A percentile compares a stretch with the other conserved stretches of the same genome.
Evolutionary conservation across 2,329 filamentous ascomycete species (phyloP).

Genomic region (Cercospora beticola): DNA sequence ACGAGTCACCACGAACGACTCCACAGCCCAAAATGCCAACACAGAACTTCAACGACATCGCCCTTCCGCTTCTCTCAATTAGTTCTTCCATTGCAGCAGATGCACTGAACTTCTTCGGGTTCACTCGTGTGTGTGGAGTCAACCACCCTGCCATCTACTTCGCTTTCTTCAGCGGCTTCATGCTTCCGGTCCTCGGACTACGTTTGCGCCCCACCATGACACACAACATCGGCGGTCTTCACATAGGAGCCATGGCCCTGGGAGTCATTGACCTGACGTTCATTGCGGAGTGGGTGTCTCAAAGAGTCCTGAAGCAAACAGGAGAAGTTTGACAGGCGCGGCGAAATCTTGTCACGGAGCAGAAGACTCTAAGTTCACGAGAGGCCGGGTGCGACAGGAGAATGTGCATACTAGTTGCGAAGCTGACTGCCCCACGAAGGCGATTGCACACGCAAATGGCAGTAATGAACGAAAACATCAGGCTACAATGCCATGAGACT

Average conservation of each 20-base stretch:
- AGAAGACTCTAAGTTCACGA: neutral
- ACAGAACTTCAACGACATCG: neutral
- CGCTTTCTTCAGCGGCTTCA: neutral
- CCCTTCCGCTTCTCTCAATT: neutral
- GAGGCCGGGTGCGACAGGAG: neutral
- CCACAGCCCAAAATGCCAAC: neutral
- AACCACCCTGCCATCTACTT: neutral
- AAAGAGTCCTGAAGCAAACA: neutral
- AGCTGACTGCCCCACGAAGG: neutral
- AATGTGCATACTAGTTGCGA: neutral
- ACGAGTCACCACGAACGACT: neutral
- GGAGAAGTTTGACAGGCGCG: neutral
- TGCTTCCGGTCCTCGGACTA: neutral
- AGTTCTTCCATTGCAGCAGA: neutral
- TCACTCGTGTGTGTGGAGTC: neutral
- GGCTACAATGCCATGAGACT: neutral
- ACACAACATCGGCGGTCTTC: neutral
- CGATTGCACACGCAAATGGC: too few relatives aligned
- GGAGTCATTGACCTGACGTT: neutral
- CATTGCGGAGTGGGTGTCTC: neutral
- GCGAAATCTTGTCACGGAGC: neutral
- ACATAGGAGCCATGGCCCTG: neutral
- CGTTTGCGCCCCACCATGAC: neutral
- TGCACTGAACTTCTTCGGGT: neutral
- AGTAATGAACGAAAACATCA: too few relatives aligned